Evolutionary conservation across 208 protist species (phyloP).

Genomic region (Spongospora subterranea): DNA sequence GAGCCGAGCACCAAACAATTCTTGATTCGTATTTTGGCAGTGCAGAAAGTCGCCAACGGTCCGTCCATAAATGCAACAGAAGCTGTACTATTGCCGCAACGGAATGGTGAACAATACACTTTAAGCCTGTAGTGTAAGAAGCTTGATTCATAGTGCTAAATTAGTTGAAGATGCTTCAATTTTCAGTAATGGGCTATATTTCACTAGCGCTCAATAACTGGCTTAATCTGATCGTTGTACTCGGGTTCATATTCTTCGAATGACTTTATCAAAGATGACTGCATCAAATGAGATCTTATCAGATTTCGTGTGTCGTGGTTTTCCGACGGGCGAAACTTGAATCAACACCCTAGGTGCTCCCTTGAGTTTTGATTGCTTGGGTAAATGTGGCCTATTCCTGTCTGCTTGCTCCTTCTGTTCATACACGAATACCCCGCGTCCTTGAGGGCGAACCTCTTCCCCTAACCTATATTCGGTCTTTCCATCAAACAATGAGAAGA

Average conservation of each 20-base stretch:
- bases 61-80: too few species aligned
- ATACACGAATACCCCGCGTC: conserved; percentile 32
- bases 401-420: neutral
- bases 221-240: neutral
- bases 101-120: too few species aligned
- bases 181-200: neutral
- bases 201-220: neutral
- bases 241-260: neutral
- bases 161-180: too few species aligned
- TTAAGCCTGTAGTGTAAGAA: too few species aligned
- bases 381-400: conserved; percentile 24
- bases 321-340: neutral
- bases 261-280: neutral
- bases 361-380: neutral
- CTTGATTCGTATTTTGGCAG: too few species aligned
- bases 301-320: neutral
- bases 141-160: too few species aligned
- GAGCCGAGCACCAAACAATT: too few species aligned
- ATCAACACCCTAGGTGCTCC: neutral
- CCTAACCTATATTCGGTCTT: conserved; percentile 1
- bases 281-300: conserved; percentile 49
- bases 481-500: conserved; percentile 44
- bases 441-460: neutral
- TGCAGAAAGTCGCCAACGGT: too few species aligned
- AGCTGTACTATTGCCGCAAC: too few species aligned